Conservation (phyloP, 305 asterid species). For the Fraxinus platypoda region DNA sequence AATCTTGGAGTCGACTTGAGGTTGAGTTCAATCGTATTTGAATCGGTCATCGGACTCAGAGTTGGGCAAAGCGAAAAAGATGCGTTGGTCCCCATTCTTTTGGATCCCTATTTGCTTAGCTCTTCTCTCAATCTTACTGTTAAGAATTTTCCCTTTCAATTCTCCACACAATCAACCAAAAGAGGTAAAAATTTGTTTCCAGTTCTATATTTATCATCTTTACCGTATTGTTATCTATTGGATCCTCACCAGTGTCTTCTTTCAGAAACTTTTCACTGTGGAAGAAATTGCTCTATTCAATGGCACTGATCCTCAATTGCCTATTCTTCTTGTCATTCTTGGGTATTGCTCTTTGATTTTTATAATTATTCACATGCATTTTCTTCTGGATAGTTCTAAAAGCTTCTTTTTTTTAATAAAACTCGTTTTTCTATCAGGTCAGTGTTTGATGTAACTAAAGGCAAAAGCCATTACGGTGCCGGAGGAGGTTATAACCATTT, state of each 20-base stretch:
- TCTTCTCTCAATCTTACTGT: slow-evolving; percentile 45
- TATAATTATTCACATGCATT: background rate
- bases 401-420: background rate
- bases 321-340: slow-evolving; percentile 71
- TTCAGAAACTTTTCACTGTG: slow-evolving; percentile 54
- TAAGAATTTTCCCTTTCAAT: slow-evolving; percentile 35
- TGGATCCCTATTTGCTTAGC: slow-evolving; percentile 63
- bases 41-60: background rate
- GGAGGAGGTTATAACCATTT: slow-evolving; percentile 86
- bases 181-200: slow-evolving; percentile 26
- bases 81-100: slow-evolving; percentile 54
- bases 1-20: background rate
- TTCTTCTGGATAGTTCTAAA: background rate
- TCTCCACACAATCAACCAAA: slow-evolving; percentile 28
- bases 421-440: slow-evolving; percentile 44
- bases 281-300: slow-evolving; percentile 64
- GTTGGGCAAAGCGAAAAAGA: slow-evolving; percentile 14
- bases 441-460: slow-evolving; percentile 88
- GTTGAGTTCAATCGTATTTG: background rate
- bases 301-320: slow-evolving; percentile 65
- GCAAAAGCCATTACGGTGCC: slow-evolving; percentile 72
- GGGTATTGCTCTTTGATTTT: slow-evolving; percentile 42
- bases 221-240: background rate
- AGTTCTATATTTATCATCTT: background rate
- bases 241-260: background rate